These are phyloP conservation scores for Lactifluus hygrophoroides DNA, from an alignment of 768 basidiomycete species.

Conservation along the genomic window DNA sequence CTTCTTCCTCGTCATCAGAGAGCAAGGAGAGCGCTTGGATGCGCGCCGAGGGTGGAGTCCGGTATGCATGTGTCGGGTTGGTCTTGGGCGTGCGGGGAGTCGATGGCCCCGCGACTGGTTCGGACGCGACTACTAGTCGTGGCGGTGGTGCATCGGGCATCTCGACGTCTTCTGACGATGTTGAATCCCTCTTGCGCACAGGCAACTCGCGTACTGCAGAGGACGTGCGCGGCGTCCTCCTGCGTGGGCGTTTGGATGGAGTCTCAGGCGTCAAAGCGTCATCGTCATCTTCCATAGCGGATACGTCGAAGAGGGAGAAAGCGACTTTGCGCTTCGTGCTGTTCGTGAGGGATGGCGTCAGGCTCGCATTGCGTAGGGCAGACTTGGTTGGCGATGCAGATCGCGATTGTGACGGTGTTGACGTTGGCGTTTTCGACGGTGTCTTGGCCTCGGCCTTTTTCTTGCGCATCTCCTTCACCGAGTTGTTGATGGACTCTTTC, in stretches of 20 bases:
- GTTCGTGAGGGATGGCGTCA: background rate
- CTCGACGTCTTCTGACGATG: slow-evolving; percentile 13
- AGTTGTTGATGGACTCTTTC: background rate
- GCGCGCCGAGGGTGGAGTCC: slow-evolving; percentile 16
- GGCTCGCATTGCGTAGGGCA: slow-evolving; percentile 2
- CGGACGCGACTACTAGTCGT: background rate
- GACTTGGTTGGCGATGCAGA: slow-evolving; percentile 17
- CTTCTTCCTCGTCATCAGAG: background rate
- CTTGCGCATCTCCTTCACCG: slow-evolving; percentile 5
- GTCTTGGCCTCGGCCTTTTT: background rate
- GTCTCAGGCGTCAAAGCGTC: slow-evolving; percentile 8
- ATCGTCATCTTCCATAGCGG: slow-evolving; percentile 7
- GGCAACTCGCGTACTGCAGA: background rate
- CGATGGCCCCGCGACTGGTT: slow-evolving; percentile 15
- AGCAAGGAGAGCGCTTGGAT: slow-evolving; percentile 1
- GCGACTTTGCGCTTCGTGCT: slow-evolving; percentile 17
- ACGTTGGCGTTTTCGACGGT: background rate
- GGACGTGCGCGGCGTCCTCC: slow-evolving; percentile 1
- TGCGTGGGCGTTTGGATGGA: slow-evolving; percentile 14
- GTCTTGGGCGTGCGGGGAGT: slow-evolving; percentile 10
- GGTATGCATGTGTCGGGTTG: slow-evolving; percentile 11
- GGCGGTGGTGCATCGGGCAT: background rate
- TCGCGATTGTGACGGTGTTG: slow-evolving; percentile 7
- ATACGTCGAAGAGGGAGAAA: slow-evolving; percentile 8
- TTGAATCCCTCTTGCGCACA: background rate